Conservation (phyloP, 2,329 filamentous ascomycete species). For the Colletotrichum falcatum region DNA sequence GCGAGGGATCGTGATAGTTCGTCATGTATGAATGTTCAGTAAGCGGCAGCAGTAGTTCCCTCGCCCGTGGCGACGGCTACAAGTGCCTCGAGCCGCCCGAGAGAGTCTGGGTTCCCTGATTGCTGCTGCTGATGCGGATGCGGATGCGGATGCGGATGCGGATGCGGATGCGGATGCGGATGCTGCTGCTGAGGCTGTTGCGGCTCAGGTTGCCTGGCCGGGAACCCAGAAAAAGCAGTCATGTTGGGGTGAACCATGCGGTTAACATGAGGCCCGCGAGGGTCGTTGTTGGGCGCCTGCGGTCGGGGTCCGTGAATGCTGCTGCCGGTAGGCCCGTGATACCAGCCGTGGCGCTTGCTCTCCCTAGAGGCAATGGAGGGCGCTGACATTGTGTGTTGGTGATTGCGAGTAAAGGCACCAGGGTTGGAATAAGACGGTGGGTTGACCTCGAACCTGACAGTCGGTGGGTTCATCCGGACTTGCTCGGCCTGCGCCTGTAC, state of each 20-base stretch:
- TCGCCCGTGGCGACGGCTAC: conserved; percentile 60
- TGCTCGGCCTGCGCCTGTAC: conserved; percentile 67
- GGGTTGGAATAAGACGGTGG: conserved; percentile 47
- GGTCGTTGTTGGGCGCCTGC: conserved; percentile 47
- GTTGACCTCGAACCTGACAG: conserved; percentile 68
- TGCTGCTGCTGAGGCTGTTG: conserved; percentile 42
- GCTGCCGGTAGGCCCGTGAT: conserved; percentile 65
- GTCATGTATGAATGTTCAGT: conserved; percentile 43
- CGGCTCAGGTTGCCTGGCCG: conserved; percentile 50
- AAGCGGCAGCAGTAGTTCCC: conserved; percentile 56
- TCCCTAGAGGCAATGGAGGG: conserved; percentile 68
- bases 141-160: conserved; percentile 30
- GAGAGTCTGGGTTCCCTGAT: conserved; percentile 47
- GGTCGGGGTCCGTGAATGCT: conserved; percentile 43
- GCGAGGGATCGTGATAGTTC: background rate
- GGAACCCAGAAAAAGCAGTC: conserved; percentile 64
- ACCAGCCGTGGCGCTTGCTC: conserved; percentile 78
- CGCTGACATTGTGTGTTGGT: conserved; percentile 72
- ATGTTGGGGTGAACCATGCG: conserved; percentile 70
- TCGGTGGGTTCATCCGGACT: conserved; percentile 57
- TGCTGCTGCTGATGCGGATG: conserved; percentile 43
- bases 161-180: conserved; percentile 42
- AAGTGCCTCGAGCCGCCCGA: conserved; percentile 56
- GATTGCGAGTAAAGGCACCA: conserved; percentile 44
- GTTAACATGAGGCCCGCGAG: conserved; percentile 60